Conservation (phyloP, 305 asterid species). For the Plantago rigida region DNA sequence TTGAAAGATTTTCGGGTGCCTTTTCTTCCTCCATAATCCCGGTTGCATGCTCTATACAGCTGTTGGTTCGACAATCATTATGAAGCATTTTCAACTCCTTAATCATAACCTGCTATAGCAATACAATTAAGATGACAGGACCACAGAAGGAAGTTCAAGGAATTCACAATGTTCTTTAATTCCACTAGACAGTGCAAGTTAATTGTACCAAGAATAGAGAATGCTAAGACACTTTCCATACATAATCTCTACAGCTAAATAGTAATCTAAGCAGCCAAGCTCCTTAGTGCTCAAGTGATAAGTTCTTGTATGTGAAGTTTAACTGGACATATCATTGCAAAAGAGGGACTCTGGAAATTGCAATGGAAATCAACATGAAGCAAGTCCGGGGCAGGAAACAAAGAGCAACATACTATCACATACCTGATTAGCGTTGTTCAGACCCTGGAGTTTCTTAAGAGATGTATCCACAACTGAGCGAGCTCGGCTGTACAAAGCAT, state of each 20-base stretch:
- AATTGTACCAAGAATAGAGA: constrained; percentile 8
- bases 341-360: constrained; percentile 1
- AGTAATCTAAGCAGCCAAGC: constrained; percentile 15
- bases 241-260: constrained; percentile 9
- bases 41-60: constrained; percentile 86
- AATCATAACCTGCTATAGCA: constrained; percentile 43
- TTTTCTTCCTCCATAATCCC: constrained; percentile 84
- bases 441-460: constrained; percentile 51
- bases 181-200: constrained; percentile 9
- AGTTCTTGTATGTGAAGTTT: background rate
- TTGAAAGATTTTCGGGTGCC: constrained; percentile 77
- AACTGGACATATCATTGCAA: constrained; percentile 10
- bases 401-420: constrained; percentile 11
- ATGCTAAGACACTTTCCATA: background rate
- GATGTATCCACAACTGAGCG: constrained; percentile 62
- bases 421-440: constrained; percentile 57
- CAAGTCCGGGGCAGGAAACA: constrained; percentile 10
- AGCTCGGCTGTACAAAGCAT: constrained; percentile 61
- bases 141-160: constrained; percentile 11
- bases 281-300: background rate
- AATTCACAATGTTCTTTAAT: constrained; percentile 15
- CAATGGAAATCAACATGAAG: constrained; percentile 4
- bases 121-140: constrained; percentile 12
- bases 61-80: constrained; percentile 64
- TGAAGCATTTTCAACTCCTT: constrained; percentile 61